Evolutionary conservation across 768 basidiomycete genomes (phyloP).

Genomic region (Lentinula edodes): DNA sequence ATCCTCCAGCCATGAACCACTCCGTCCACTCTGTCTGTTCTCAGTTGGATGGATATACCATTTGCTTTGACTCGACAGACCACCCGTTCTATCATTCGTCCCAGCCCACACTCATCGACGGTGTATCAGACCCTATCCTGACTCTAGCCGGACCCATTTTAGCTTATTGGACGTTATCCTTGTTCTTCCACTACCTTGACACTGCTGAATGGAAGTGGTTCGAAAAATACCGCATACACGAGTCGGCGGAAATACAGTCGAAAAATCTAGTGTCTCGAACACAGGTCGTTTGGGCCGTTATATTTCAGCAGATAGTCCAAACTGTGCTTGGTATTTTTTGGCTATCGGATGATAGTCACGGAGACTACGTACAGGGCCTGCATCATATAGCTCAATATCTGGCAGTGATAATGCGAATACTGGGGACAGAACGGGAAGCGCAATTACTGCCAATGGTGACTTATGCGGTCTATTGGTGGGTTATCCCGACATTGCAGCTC

Average conservation of each 20-base stretch:
- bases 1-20: not conserved
- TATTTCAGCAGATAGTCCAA: conserved; percentile 84
- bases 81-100: conserved; percentile 54
- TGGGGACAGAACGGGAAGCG: conserved; percentile 40
- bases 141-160: conserved; percentile 71
- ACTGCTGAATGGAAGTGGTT: conserved; percentile 70
- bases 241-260: conserved; percentile 68
- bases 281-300: conserved; percentile 74
- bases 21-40: not conserved
- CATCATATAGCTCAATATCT: conserved; percentile 35
- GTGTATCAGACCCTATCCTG: conserved; percentile 65
- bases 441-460: conserved; percentile 35
- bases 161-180: conserved; percentile 80
- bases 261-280: conserved; percentile 69
- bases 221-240: conserved; percentile 83
- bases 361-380: conserved; percentile 37
- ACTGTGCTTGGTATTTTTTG: conserved; percentile 68
- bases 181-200: conserved; percentile 82
- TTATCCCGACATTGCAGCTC: conserved; percentile 68
- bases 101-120: conserved; percentile 41
- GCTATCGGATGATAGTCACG: conserved; percentile 41
- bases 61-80: conserved; percentile 27
- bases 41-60: conserved; percentile 16
- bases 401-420: conserved; percentile 26
- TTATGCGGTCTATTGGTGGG: conserved; percentile 90